These are phyloP conservation scores for Pezicula radicicola DNA, from an alignment of 2,329 filamentous ascomycete species.

Conservation along the genomic window DNA sequence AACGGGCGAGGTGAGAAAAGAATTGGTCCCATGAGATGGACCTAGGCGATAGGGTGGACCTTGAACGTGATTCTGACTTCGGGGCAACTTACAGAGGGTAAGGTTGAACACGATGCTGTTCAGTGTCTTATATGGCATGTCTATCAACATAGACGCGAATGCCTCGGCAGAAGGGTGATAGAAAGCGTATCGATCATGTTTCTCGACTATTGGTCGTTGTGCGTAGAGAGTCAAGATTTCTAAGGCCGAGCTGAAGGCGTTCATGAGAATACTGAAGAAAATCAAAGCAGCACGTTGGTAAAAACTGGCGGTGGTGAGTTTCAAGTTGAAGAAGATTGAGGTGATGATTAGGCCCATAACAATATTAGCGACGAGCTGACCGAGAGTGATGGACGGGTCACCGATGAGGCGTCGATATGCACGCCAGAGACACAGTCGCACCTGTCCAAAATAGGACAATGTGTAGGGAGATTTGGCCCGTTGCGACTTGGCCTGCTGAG, in stretches of 20 bases:
- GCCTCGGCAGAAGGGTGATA: conserved; percentile 88
- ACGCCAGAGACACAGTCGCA: conserved; percentile 76
- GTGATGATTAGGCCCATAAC: conserved; percentile 58
- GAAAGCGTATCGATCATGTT: conserved; percentile 81
- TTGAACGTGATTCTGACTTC: no score
- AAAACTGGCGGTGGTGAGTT: conserved; percentile 49
- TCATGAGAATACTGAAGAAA: conserved; percentile 65
- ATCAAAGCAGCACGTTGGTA: conserved; percentile 58
- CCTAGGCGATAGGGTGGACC: no score
- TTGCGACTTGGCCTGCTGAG: no score
- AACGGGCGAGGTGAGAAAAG: no score
- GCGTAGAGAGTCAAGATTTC: conserved; percentile 71
- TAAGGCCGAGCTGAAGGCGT: conserved; percentile 56
- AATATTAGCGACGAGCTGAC: conserved; percentile 25
- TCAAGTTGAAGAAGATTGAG: conserved; percentile 60
- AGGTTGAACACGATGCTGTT: conserved; percentile 76
- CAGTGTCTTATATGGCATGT: conserved; percentile 77
- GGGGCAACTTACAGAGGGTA: conserved; percentile 25
- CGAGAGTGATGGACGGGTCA: conserved; percentile 66
- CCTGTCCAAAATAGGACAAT: conserved; percentile 69
- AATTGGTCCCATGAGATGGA: no score
- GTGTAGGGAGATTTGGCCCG: background rate
- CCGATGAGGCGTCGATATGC: conserved; percentile 72
- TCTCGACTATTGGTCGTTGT: conserved; percentile 86
- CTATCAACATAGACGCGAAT: conserved; percentile 77